Conservation (phyloP, 2,329 filamentous ascomycete species). For the Leptographium lundbergii region DNA sequence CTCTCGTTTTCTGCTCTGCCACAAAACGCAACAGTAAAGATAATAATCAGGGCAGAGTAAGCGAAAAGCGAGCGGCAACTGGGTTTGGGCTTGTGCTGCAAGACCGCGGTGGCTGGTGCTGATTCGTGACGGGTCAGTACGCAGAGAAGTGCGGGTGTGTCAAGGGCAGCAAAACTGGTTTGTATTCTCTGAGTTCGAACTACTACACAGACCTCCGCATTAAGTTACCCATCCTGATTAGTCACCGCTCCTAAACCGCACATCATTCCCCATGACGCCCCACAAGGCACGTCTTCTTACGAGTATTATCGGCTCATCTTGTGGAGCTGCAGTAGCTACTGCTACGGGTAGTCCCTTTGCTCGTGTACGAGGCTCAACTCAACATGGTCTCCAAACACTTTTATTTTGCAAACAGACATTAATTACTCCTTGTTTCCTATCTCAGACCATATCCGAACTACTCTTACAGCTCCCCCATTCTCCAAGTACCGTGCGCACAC, state of each 20-base stretch:
- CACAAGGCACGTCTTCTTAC: neutral
- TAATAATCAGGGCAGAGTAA: neutral
- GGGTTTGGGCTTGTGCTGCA: neutral
- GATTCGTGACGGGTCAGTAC: neutral
- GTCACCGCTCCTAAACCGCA: neutral
- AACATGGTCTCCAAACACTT: too few relatives aligned
- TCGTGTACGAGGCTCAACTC: neutral
- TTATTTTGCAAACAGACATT: neutral
- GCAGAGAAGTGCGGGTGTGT: neutral
- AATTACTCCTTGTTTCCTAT: neutral
- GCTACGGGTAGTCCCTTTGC: too few relatives aligned
- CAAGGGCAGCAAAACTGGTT: slow-evolving; percentile 3
- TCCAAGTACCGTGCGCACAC: neutral
- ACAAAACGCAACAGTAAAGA: neutral
- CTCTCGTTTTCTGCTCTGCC: neutral
- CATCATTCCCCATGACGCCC: neutral
- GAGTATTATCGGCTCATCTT: neutral
- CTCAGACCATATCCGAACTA: neutral
- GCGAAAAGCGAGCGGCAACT: neutral
- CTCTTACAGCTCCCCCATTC: neutral
- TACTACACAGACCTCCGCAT: slow-evolving; percentile 4
- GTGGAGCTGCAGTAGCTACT: neutral
- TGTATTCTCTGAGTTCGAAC: slow-evolving; percentile 10
- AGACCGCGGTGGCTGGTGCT: neutral
- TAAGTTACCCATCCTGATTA: slow-evolving; percentile 3